Percentiles rank a stretch among this genome's conserved stretches.
phyloP scores from a whole-genome alignment of 805 yeast species.

The Candida chilensis region DNA sequence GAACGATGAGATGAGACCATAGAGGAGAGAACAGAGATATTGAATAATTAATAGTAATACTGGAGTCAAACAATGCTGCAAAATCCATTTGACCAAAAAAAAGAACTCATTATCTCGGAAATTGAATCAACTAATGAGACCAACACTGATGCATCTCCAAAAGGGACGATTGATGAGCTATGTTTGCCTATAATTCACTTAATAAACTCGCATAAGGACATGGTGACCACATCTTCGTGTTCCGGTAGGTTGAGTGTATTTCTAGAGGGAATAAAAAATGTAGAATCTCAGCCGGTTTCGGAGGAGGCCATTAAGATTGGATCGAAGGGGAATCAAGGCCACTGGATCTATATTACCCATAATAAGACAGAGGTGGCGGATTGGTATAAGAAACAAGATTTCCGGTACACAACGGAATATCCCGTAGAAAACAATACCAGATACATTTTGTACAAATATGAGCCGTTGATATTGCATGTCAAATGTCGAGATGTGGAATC shows the following conservation, averaged over 20 bases:
- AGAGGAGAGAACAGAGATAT: too few relatives aligned
- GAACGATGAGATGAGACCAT: too few relatives aligned
- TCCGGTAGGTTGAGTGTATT: conserved; percentile 83
- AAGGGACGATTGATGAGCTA: conserved; percentile 72
- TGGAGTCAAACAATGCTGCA: too few relatives aligned
- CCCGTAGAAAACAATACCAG: conserved; percentile 22
- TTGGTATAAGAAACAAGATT: conserved; percentile 32
- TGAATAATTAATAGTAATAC: too few relatives aligned
- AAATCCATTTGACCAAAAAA: conserved; percentile 64
- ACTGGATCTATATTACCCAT: conserved; percentile 78
- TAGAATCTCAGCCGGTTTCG: too few relatives aligned
- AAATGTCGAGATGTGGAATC: conserved; percentile 54
- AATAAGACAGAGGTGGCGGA: conserved; percentile 33
- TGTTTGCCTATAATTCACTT: conserved; percentile 66
- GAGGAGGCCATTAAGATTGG: conserved; percentile 40
- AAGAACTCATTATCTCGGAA: conserved; percentile 40
- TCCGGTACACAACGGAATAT: conserved; percentile 1
- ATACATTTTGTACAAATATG: conserved; percentile 67
- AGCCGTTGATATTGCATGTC: conserved; percentile 79
- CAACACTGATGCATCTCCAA: conserved; percentile 69
- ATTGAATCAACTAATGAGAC: conserved; percentile 31
- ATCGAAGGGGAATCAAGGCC: conserved; percentile 80
- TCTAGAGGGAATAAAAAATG: conserved; percentile 57
- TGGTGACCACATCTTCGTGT: conserved; percentile 86
- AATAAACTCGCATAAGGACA: conserved; percentile 52